phyloP scores from a whole-genome alignment of 306 rosid genomes.

The Arachis hypogaea region DNA sequence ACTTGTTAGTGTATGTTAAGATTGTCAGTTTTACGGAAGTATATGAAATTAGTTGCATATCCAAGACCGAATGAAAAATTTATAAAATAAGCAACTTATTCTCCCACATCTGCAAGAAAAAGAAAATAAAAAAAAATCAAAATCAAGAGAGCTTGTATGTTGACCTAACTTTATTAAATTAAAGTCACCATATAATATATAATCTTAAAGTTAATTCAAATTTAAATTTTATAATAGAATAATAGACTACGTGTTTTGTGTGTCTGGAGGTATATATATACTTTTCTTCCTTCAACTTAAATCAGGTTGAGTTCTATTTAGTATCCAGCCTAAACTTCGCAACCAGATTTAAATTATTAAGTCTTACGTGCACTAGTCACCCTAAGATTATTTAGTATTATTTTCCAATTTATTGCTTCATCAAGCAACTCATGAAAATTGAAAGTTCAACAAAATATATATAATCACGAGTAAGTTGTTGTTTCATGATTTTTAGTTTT shows the following conservation, averaged over 20 bases:
- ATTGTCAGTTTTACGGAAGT: too few relatives aligned
- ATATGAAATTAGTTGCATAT: too few relatives aligned
- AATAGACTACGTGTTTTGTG: background rate
- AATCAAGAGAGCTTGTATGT: too few relatives aligned
- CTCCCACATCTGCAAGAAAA: too few relatives aligned
- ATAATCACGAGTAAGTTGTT: background rate
- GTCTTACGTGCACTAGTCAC: background rate
- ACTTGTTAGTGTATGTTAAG: too few relatives aligned
- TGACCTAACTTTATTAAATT: too few relatives aligned
- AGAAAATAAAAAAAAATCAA: too few relatives aligned
- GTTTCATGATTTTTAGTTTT: background rate
- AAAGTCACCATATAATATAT: too few relatives aligned
- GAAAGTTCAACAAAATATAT: background rate
- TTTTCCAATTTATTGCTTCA: slow-evolving; percentile 21
- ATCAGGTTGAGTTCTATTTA: background rate
- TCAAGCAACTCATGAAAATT: slow-evolving; percentile 15
- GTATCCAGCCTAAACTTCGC: background rate
- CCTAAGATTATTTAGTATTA: background rate
- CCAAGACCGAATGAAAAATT: too few relatives aligned
- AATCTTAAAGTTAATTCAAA: background rate
- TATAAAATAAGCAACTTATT: too few relatives aligned
- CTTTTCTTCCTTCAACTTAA: slow-evolving; percentile 16
- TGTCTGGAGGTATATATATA: background rate
- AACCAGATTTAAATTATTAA: background rate
- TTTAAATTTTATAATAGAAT: background rate